These are phyloP conservation scores for Oenanthe sinensis DNA, from an alignment of 129 eudicot species.

Conservation along the genomic window DNA sequence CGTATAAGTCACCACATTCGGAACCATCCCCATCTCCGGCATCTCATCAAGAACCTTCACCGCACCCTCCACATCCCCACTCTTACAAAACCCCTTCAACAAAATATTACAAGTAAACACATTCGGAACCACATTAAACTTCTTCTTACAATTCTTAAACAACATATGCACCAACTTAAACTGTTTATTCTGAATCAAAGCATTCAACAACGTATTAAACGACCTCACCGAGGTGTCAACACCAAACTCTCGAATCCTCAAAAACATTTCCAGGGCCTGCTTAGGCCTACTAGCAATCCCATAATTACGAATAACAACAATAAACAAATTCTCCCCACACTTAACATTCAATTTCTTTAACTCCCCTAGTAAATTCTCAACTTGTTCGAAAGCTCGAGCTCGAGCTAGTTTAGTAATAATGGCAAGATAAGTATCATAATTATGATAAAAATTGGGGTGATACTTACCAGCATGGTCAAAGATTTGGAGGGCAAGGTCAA, in stretches of 20 bases:
- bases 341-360: constrained; percentile 35
- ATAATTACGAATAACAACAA: constrained; percentile 51
- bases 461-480: constrained; percentile 68
- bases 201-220: constrained; percentile 59
- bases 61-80: constrained; percentile 54
- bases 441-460: constrained; percentile 61
- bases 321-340: constrained; percentile 66
- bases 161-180: constrained; percentile 46
- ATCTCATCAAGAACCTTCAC: constrained; percentile 64
- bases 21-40: constrained; percentile 80
- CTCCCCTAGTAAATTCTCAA: constrained; percentile 41
- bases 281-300: constrained; percentile 64
- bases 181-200: constrained; percentile 50
- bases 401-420: constrained; percentile 64
- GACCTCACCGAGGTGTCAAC: constrained; percentile 53
- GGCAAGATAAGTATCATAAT: constrained; percentile 56
- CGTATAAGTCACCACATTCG: constrained; percentile 70
- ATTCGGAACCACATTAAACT: constrained; percentile 51
- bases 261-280: constrained; percentile 45
- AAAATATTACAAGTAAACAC: constrained; percentile 61
- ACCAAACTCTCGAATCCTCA: constrained; percentile 52
- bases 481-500: constrained; percentile 77
- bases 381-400: constrained; percentile 53
- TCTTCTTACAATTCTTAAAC: constrained; percentile 43
- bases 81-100: constrained; percentile 61